Evolutionary conservation across 768 basidiomycete species (phyloP), one percentile per base, ranked within the genome.

Genomic region (Russula compacta): DNA sequence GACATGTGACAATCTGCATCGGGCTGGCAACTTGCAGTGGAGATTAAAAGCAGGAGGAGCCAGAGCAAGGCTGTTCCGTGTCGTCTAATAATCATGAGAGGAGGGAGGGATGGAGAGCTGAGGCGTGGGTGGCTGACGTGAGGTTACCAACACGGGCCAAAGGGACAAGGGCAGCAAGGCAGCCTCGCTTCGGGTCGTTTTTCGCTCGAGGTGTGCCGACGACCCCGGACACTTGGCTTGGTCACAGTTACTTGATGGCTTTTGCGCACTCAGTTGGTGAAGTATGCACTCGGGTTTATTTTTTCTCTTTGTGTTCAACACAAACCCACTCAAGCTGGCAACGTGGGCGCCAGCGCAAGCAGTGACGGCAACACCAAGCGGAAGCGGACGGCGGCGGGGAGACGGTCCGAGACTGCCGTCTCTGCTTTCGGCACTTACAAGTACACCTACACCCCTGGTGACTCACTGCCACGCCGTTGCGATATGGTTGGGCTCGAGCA

Each of bases 401-500:
- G 32, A 6, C 60, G 60, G 60, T 35, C 60, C 60, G 60, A 35
- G 43, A 15, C 8, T 35, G n/a, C 64, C 56, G 52, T 32, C 8
- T 7, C 48, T 15, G 24, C 48, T 32, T 24, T 38, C 19, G 44
- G 6, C 44, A 56, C 49, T 54, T 48, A 56, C 48, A 7, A 17
- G 19, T 17, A 15, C 4, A 33, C 29, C 10, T 17, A 15, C 4
- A 33, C 29, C 10, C 17, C 33, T 15, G 21, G 15, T 12, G 32
- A 15, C 33, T 29, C 24, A 29, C 11, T n/a, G 21, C 21, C 39
- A 48, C 15, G 29, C 38, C n/a, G 17, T 54, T n/a, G 12, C 53
- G 12, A 50, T 56, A 89, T 88, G 86, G 77, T 83, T 33, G 78
- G 79, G 53, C 74, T 87, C 40, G 81, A 87, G 66, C 67, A 66